Evolutionary conservation across 306 rosid genomes (phyloP).

Genomic region (Glycine tomentella): DNA sequence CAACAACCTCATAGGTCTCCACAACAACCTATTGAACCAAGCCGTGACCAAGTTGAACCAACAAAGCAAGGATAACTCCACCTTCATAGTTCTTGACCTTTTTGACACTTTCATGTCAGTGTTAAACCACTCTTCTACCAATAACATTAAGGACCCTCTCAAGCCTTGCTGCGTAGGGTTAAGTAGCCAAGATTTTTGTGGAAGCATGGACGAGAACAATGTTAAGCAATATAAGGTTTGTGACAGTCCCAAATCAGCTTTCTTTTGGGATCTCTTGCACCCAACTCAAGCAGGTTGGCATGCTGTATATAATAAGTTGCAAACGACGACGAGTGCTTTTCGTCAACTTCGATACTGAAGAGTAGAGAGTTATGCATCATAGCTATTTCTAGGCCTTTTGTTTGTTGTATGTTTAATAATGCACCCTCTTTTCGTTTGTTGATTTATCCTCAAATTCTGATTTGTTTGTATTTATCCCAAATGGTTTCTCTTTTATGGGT

Average conservation of each 20-base stretch:
- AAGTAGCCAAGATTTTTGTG: conserved; percentile 55
- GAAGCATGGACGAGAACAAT: conserved; percentile 55
- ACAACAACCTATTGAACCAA: conserved; percentile 65
- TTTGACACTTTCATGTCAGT: conserved; percentile 60
- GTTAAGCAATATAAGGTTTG: conserved; percentile 65
- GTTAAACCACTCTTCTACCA: conserved; percentile 22
- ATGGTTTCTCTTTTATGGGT: background rate
- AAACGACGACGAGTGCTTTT: background rate
- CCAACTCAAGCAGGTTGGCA: conserved; percentile 84
- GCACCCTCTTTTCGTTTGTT: background rate
- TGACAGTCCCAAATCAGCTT: conserved; percentile 57
- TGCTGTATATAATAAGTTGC: conserved; percentile 56
- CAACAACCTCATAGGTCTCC: conserved; percentile 55
- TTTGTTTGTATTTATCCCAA: too few relatives aligned
- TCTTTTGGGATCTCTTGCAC: conserved; percentile 79
- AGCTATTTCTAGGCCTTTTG: background rate
- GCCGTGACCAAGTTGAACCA: conserved; percentile 62
- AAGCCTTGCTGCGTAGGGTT: conserved; percentile 74
- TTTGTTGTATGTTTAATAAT: background rate
- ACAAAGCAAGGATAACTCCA: conserved; percentile 38
- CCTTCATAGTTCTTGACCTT: conserved; percentile 59
- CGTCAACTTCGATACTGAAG: background rate
- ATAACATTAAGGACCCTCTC: conserved; percentile 54
- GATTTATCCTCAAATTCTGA: background rate
- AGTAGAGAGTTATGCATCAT: background rate